These are phyloP conservation scores for Cordyceps pruinosa DNA, from an alignment of 2,329 filamentous ascomycete genomes.

Conservation along the genomic window DNA sequence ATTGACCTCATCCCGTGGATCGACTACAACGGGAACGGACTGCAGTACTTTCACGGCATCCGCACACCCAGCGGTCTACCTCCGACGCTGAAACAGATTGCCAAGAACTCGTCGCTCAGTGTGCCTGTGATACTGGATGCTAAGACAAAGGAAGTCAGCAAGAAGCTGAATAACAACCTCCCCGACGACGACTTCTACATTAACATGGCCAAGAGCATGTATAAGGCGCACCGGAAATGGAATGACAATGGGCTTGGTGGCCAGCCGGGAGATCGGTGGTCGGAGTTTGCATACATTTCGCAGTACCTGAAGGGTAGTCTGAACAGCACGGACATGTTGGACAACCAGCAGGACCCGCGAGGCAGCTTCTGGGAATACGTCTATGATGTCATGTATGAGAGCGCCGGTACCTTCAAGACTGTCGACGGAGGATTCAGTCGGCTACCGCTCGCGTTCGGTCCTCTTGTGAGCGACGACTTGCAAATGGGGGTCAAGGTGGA, in stretches of 20 bases:
- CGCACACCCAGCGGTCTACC: slow-evolving; percentile 45
- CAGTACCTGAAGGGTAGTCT: slow-evolving; percentile 48
- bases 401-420: slow-evolving; percentile 46
- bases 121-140: slow-evolving; percentile 26
- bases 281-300: slow-evolving; percentile 55
- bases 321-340: slow-evolving; percentile 44
- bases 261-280: slow-evolving; percentile 54
- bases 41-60: slow-evolving; percentile 40
- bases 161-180: slow-evolving; percentile 30
- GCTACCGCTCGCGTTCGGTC: slow-evolving; percentile 55
- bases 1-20: slow-evolving; percentile 59
- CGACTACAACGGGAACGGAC: slow-evolving; percentile 47
- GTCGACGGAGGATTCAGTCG: slow-evolving; percentile 52
- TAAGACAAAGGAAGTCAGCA: slow-evolving; percentile 28
- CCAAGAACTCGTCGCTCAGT: slow-evolving; percentile 35
- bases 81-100: slow-evolving; percentile 43
- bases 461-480: slow-evolving; percentile 50
- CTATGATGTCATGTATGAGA: slow-evolving; percentile 12
- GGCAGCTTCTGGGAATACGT: slow-evolving; percentile 41
- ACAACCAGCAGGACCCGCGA: slow-evolving; percentile 26
- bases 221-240: slow-evolving; percentile 36
- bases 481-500: slow-evolving; percentile 51
- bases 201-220: slow-evolving; percentile 36
- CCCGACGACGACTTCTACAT: slow-evolving; percentile 29
- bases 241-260: slow-evolving; percentile 29